Percentiles rank a stretch among this genome's conserved stretches.
Evolutionary conservation across 2,329 filamentous ascomycete species (phyloP).

Genomic region (Aspergillus phoenicis): DNA sequence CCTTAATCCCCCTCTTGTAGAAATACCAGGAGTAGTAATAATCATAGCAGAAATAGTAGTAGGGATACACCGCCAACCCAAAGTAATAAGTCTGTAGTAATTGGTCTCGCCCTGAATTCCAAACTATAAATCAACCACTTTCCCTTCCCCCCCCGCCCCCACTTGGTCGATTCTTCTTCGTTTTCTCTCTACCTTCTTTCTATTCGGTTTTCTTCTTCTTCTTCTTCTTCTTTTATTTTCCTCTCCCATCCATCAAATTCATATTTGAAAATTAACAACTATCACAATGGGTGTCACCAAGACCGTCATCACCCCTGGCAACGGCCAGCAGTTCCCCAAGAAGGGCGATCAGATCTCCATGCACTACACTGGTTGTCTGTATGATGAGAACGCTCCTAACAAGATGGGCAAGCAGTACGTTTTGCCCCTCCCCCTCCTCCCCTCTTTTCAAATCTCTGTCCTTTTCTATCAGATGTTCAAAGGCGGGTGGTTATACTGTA

Average conservation of each 20-base stretch:
- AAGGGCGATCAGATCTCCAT: conserved; percentile 76
- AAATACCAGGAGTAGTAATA: no score
- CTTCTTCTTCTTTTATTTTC: neutral
- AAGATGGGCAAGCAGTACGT: conserved; percentile 73
- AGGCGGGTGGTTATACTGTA: no score
- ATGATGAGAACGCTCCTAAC: conserved; percentile 63
- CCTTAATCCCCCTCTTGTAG: no score
- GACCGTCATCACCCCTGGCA: conserved; percentile 63
- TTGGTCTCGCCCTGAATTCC: neutral
- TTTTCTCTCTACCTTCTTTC: neutral
- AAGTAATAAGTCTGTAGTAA: no score
- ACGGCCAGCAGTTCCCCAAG: conserved; percentile 61
- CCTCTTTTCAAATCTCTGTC: neutral
- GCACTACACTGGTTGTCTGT: conserved; percentile 88
- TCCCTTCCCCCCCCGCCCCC: neutral
- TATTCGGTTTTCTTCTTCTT: neutral
- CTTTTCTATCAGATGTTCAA: no score
- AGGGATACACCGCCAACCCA: no score
- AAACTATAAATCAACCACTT: neutral
- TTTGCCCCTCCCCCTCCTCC: conserved; percentile 14
- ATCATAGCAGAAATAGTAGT: no score
- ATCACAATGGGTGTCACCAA: conserved; percentile 72
- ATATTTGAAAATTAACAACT: neutral
- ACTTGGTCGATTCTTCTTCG: conserved; percentile 5
- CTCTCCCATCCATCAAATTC: neutral